phyloP scores from a whole-genome alignment of 75 land plant species.

The Cryptomeria japonica region DNA sequence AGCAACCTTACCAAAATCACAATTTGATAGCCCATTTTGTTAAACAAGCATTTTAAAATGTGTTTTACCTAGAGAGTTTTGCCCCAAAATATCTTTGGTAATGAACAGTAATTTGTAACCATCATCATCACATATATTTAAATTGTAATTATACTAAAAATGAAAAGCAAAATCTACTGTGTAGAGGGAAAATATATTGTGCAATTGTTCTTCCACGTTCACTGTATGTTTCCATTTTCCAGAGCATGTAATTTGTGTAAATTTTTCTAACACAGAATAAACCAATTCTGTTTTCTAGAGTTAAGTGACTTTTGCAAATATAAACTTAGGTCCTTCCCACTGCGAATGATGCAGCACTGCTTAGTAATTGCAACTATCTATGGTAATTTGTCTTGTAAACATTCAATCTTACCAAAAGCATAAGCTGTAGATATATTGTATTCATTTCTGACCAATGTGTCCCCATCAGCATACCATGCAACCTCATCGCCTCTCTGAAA shows the following conservation, averaged over 20 bases:
- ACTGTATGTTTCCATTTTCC: neutral
- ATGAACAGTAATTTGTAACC: neutral
- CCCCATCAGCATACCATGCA: constrained; percentile 97
- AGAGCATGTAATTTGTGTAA: neutral
- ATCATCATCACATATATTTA: neutral
- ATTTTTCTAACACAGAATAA: neutral
- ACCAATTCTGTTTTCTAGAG: neutral
- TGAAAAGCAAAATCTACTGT: neutral
- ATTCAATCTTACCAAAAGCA: constrained; percentile 79
- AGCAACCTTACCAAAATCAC: neutral
- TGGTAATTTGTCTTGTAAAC: neutral
- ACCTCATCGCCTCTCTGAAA: constrained; percentile 88
- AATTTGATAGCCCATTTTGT: neutral
- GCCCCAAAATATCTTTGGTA: neutral
- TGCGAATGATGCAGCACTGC: neutral
- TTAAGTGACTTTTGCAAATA: neutral
- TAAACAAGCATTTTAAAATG: neutral
- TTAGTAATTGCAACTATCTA: neutral
- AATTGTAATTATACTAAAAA: neutral
- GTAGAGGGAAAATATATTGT: neutral
- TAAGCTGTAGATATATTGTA: constrained; percentile 86
- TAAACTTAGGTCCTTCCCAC: neutral
- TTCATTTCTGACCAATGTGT: constrained; percentile 87
- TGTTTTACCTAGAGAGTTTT: neutral
- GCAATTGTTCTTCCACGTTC: neutral